A percentile compares a stretch with the other conserved stretches of the same genome.
These are phyloP conservation scores for Neoarthrinium moseri DNA, from an alignment of 2,329 filamentous ascomycete genomes.

Conservation along the genomic window DNA sequence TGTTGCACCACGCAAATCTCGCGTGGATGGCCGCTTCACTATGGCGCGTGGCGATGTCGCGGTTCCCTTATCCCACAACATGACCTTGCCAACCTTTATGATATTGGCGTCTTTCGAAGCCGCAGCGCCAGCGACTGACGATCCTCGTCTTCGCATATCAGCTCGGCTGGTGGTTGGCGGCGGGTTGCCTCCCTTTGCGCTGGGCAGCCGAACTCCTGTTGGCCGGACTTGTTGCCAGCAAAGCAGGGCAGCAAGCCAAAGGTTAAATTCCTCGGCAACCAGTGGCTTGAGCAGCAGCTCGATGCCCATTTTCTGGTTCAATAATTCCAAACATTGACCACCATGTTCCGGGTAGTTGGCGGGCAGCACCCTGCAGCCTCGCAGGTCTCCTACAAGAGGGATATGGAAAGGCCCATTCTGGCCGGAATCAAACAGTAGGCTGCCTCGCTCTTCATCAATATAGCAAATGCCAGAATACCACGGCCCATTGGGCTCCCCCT, in stretches of 20 bases:
- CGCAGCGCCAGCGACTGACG: conserved; percentile 31
- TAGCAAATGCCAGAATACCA: conserved; percentile 75
- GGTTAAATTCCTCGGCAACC: conserved; percentile 65
- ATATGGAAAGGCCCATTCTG: conserved; percentile 64
- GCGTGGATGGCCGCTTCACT: conserved; percentile 55
- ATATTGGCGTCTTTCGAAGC: conserved; percentile 69
- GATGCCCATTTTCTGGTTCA: conserved; percentile 51
- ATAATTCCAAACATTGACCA: conserved; percentile 52
- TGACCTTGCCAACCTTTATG: conserved; percentile 91
- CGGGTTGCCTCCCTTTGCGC: conserved; percentile 34
- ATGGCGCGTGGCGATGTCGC: conserved; percentile 55
- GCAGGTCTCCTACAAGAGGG: conserved; percentile 69
- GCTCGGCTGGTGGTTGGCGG: conserved; percentile 33
- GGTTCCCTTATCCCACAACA: conserved; percentile 82
- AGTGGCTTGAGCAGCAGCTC: conserved; percentile 66
- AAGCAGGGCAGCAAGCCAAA: conserved; percentile 77
- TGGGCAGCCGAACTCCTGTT: conserved; percentile 52
- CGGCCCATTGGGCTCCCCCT: conserved; percentile 55
- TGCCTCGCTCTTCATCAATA: conserved; percentile 74
- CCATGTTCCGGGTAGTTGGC: conserved; percentile 45
- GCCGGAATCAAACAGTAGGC: conserved; percentile 72
- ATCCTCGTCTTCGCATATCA: conserved; percentile 42
- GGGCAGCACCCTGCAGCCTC: conserved; percentile 68
- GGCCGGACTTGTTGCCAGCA: conserved; percentile 78
- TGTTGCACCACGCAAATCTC: conserved; percentile 51